Conservation (phyloP, 176 grass and related monocot species). For the Hyparrhenia diplandra region DNA sequence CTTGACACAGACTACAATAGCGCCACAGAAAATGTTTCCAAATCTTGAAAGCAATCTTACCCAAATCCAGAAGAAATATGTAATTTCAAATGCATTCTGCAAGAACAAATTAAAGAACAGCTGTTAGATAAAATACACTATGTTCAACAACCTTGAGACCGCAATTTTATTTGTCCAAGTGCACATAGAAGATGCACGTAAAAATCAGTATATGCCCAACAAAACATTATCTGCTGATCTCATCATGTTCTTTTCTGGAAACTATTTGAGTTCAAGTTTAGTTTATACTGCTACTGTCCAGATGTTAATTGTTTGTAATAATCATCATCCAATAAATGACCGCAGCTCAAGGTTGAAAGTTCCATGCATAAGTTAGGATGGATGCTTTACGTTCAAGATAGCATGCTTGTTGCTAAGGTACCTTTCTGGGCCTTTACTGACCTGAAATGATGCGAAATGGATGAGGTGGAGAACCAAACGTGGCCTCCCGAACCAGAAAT, state of each 20-base stretch:
- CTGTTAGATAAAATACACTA: constrained; percentile 5
- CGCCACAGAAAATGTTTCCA: neutral
- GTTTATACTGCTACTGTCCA: neutral
- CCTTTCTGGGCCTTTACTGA: constrained; percentile 17
- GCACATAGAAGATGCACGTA: neutral
- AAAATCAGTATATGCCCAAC: neutral
- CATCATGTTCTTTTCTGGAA: neutral
- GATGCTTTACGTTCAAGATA: constrained; percentile 21
- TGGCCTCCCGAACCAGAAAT: constrained; percentile 88
- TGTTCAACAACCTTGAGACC: neutral
- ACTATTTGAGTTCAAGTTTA: neutral
- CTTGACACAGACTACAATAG: constrained; percentile 3
- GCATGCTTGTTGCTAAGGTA: neutral
- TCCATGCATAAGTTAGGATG: neutral
- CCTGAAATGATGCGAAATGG: constrained; percentile 83
- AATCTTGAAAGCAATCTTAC: constrained; percentile 36
- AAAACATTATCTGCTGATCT: constrained; percentile 1
- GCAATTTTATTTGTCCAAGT: neutral
- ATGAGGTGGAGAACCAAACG: constrained; percentile 72
- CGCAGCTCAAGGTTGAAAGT: neutral
- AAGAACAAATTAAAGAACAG: constrained; percentile 9
- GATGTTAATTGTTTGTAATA: neutral
- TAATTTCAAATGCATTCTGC: constrained; percentile 90
- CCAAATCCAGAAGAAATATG: constrained; percentile 88
- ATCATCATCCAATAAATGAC: neutral